These are phyloP conservation scores for Fraxinus ornus DNA, from an alignment of 305 asterid species.

Conservation along the genomic window DNA sequence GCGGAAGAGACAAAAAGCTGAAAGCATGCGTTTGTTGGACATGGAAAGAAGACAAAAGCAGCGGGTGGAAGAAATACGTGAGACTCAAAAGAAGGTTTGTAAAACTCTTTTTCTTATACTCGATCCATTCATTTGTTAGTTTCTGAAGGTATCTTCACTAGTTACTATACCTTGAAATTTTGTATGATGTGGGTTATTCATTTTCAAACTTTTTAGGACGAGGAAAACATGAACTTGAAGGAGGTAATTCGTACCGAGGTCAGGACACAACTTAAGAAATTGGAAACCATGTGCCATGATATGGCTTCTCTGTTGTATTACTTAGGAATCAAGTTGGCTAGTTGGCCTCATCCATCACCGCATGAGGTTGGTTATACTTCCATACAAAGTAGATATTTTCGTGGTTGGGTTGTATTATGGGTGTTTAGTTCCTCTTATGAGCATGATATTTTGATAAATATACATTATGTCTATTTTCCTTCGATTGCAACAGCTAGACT, in stretches of 20 bases:
- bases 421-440: background rate
- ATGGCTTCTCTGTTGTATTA: constrained; percentile 72
- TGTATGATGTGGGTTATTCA: background rate
- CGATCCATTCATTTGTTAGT: constrained; percentile 4
- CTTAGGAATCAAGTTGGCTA: constrained; percentile 49
- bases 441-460: background rate
- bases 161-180: background rate
- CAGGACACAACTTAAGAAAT: constrained; percentile 51
- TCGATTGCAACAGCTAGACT: background rate
- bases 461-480: background rate
- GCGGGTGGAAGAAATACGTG: constrained; percentile 85
- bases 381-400: background rate
- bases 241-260: constrained; percentile 74
- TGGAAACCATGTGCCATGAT: constrained; percentile 58
- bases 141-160: constrained; percentile 20
- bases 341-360: constrained; percentile 52
- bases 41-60: constrained; percentile 91
- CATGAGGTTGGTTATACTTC: constrained; percentile 53
- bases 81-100: constrained; percentile 69
- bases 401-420: background rate
- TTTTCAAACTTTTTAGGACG: constrained; percentile 50
- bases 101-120: constrained; percentile 7
- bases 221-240: constrained; percentile 80
- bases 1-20: constrained; percentile 74
- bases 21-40: constrained; percentile 71